phyloP scores from a whole-genome alignment of 2,329 filamentous ascomycete species.

The Daldinia sp. region DNA sequence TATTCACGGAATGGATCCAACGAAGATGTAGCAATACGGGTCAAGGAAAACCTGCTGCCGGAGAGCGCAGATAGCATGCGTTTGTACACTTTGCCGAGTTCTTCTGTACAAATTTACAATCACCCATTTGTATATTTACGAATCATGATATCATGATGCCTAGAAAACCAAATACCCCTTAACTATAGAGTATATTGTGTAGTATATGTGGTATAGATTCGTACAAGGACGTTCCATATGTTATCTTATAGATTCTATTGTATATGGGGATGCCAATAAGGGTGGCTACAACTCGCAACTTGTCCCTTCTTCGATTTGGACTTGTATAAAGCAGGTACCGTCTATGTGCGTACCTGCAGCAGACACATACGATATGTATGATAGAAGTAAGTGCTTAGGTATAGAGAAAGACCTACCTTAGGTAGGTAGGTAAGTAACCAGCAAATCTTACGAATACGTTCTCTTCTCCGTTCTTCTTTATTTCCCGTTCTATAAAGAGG shows the following conservation, averaged over 20 bases:
- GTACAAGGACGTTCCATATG: too few relatives aligned
- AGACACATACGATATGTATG: too few relatives aligned
- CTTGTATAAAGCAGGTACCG: too few relatives aligned
- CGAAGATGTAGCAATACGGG: background rate
- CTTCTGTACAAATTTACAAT: background rate
- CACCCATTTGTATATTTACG: background rate
- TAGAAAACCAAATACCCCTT: constrained; percentile 29
- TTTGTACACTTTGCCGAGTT: background rate
- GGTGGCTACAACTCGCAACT: too few relatives aligned
- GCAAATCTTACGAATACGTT: background rate
- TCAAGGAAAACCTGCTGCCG: background rate
- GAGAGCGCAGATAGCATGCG: background rate
- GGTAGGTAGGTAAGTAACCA: background rate
- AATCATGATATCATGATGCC: constrained; percentile 7
- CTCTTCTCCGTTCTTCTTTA: background rate
- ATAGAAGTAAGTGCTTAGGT: background rate
- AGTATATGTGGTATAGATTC: background rate
- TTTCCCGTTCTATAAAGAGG: background rate
- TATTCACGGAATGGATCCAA: background rate
- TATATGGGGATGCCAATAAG: too few relatives aligned
- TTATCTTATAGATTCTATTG: background rate
- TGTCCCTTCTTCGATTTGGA: too few relatives aligned
- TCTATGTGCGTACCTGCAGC: too few relatives aligned
- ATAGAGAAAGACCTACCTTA: constrained; percentile 1
- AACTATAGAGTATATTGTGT: background rate